These are phyloP conservation scores for Colletotrichum sp. DNA, from an alignment of 2,329 filamentous ascomycete genomes.

Conservation along the genomic window DNA sequence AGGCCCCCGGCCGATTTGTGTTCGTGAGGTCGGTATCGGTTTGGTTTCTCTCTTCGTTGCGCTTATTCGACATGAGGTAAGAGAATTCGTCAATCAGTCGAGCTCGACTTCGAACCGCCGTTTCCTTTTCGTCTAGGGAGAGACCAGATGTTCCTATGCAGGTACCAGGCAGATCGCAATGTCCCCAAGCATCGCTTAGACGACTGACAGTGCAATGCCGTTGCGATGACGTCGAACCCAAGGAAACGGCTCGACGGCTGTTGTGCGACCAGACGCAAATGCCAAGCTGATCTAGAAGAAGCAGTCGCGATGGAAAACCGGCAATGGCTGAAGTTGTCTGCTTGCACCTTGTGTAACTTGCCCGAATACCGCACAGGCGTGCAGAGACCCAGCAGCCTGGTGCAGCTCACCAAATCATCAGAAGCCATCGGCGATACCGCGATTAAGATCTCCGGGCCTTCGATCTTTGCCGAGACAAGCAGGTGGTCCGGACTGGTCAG, in stretches of 20 bases:
- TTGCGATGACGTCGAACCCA: not conserved
- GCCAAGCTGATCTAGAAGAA: not conserved
- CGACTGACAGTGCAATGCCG: not conserved
- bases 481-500: not conserved
- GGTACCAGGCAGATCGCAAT: not conserved
- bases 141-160: not conserved
- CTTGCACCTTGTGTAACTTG: not conserved
- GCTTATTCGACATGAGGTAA: not conserved
- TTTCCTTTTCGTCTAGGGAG: not conserved
- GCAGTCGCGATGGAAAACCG: not conserved
- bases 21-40: not conserved
- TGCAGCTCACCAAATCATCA: not conserved
- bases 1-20: not conserved
- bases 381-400: not conserved
- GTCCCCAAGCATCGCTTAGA: not conserved
- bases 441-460: conserved; percentile 14
- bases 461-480: conserved; percentile 13
- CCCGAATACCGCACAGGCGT: not conserved
- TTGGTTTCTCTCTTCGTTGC: not conserved
- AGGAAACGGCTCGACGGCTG: not conserved
- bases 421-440: not conserved
- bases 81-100: not conserved
- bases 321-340: not conserved
- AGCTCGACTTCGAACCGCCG: not conserved
- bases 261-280: not conserved